Evolutionary conservation across 768 basidiomycete genomes (phyloP).

Genomic region (Pleurotus cornucopiae): DNA sequence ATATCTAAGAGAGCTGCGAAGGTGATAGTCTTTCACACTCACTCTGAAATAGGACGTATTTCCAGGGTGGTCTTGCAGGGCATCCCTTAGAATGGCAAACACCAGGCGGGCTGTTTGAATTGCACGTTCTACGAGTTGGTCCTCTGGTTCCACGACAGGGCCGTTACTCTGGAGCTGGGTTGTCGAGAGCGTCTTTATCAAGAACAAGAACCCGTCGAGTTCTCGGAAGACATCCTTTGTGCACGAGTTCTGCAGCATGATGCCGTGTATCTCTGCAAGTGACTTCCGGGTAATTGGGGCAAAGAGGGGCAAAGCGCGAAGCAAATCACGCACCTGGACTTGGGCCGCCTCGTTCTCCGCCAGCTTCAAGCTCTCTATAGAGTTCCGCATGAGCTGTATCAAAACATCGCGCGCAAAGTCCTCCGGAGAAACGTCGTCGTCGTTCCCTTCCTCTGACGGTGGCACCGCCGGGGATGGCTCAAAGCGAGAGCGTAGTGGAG

Average conservation of each 20-base stretch:
- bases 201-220: slow-evolving; percentile 73
- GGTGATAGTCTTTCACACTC: slow-evolving; percentile 17
- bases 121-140: slow-evolving; percentile 30
- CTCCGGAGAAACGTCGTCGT: slow-evolving; percentile 50
- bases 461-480: slow-evolving; percentile 26
- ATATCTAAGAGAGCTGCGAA: neutral
- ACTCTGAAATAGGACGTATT: slow-evolving; percentile 71
- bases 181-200: slow-evolving; percentile 70
- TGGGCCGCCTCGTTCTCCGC: slow-evolving; percentile 41
- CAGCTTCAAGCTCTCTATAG: slow-evolving; percentile 66
- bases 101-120: slow-evolving; percentile 56
- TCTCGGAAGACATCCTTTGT: slow-evolving; percentile 79
- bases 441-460: slow-evolving; percentile 13
- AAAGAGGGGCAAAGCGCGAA: neutral
- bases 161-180: slow-evolving; percentile 32
- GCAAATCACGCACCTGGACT: slow-evolving; percentile 43
- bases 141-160: slow-evolving; percentile 32
- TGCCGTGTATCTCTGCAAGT: slow-evolving; percentile 60
- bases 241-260: slow-evolving; percentile 58
- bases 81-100: slow-evolving; percentile 63
- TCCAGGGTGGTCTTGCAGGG: slow-evolving; percentile 47
- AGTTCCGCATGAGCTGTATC: slow-evolving; percentile 63
- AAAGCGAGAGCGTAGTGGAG: slow-evolving; percentile 54
- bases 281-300: slow-evolving; percentile 33
- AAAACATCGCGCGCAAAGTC: slow-evolving; percentile 74